Evolutionary conservation across 345 rosid genomes (phyloP).

Genomic region (Hypericum androsaemum): DNA sequence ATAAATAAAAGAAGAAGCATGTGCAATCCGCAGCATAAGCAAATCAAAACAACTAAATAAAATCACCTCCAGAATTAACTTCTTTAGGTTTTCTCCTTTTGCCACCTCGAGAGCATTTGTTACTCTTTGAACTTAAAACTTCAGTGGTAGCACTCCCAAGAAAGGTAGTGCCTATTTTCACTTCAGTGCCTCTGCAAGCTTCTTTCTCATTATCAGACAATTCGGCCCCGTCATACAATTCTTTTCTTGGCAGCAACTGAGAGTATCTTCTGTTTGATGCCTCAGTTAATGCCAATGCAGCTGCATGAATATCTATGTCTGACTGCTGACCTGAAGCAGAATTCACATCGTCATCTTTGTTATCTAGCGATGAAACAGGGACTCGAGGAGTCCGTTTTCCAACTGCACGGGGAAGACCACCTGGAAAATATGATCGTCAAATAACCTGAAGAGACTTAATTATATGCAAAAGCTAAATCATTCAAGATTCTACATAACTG

Average conservation of each 20-base stretch:
- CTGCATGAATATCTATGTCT: conserved; percentile 38
- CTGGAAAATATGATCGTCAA: conserved; percentile 28
- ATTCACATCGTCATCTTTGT: conserved; percentile 42
- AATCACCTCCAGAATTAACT: conserved; percentile 16
- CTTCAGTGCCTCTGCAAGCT: conserved; percentile 20
- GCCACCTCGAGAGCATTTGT: conserved; percentile 26
- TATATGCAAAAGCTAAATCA: no score
- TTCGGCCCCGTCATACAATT: conserved; percentile 21
- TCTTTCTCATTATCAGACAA: conserved; percentile 17
- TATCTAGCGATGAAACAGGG: no score
- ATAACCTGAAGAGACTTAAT: no score
- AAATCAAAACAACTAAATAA: not conserved
- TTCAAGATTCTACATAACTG: no score
- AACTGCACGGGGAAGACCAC: conserved; percentile 63
- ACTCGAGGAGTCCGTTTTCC: conserved; percentile 96
- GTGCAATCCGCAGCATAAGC: not conserved
- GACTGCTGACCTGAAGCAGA: conserved; percentile 37
- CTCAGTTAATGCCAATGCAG: conserved; percentile 62
- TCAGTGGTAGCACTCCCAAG: conserved; percentile 33
- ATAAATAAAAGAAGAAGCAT: not conserved
- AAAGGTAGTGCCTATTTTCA: conserved; percentile 14
- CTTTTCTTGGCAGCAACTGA: conserved; percentile 31
- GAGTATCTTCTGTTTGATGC: conserved; percentile 58
- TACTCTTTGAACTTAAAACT: conserved; percentile 33
- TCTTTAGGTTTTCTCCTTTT: conserved; percentile 26